phyloP scores from a whole-genome alignment of 768 basidiomycete species.

The Rossbeevera mucosa region DNA sequence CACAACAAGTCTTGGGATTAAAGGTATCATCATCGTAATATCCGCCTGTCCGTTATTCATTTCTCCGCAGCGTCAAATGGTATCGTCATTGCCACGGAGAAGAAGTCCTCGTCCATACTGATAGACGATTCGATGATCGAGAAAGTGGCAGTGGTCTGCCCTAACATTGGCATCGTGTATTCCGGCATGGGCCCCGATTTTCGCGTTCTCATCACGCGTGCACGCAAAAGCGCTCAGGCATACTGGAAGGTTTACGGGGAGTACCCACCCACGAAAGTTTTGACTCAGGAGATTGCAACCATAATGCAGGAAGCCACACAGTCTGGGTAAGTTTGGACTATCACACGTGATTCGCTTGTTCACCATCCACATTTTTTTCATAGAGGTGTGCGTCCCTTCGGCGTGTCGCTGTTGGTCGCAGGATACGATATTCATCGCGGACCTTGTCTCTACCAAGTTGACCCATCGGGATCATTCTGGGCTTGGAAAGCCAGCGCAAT shows the following conservation, averaged over 20 bases:
- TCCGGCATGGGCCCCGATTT: constrained; percentile 99
- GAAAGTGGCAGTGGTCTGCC: constrained; percentile 95
- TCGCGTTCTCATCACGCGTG: constrained; percentile 87
- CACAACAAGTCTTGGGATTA: constrained; percentile 96
- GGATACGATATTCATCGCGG: constrained; percentile 96
- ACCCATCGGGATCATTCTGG: constrained; percentile 99
- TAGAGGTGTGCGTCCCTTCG: constrained; percentile 98
- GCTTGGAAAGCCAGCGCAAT: constrained; percentile 99
- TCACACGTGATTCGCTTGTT: constrained; percentile 22
- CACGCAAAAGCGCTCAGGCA: constrained; percentile 95
- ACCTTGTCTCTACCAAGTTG: constrained; percentile 96
- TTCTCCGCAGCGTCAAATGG: constrained; percentile 83
- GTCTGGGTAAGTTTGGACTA: constrained; percentile 67
- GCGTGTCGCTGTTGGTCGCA: constrained; percentile 93
- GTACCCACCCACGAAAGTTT: constrained; percentile 93
- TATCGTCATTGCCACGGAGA: constrained; percentile 98
- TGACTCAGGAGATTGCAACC: constrained; percentile 96
- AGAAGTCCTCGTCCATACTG: constrained; percentile 96
- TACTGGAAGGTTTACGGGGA: constrained; percentile 99
- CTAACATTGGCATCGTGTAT: constrained; percentile 99
- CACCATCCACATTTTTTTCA: constrained; percentile 33
- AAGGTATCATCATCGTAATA: constrained; percentile 56
- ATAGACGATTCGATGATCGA: constrained; percentile 98
- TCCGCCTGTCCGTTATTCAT: constrained; percentile 20
- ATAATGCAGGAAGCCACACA: constrained; percentile 99